Evolutionary conservation across 345 rosid genomes (phyloP), one percentile per base, ranked within the genome.

Genomic region (Durio zibethinus): DNA sequence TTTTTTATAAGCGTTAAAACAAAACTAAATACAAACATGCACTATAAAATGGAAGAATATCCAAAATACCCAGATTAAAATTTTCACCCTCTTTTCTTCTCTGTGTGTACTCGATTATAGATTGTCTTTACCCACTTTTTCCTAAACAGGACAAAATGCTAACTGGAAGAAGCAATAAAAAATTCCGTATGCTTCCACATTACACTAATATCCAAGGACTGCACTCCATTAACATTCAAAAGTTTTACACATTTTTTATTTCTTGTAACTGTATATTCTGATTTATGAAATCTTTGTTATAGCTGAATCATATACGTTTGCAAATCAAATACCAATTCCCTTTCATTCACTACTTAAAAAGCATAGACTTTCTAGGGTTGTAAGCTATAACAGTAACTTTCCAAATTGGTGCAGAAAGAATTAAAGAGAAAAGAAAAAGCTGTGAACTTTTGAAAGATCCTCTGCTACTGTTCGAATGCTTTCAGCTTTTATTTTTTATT

Each of bases 221-320:
- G 72, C 23, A n/a, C 62, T 81, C 79, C 83, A 76, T 31, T 35
- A 79, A 65, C 78, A n/a, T 81, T 83, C 79, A 82, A 71, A 67
- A 67, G 4, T 2, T 21, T 62, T 59, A 42, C 21, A 2, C 9
- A 1, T 40, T 27, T 25, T 45, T 10, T 12, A 38, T 45, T 21
- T 18, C n/a, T n/a, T n/a, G n/a, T 53, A 64, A 52, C 48, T 70
- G 2, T 25, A 36, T n/a, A n/a, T 47, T 31, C 48, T 48, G 25
- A 76, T 67, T 83, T 10, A 43, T 63, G 56, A 62, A 73, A 63
- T 79, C 61, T 57, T 14, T 36, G 63, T 61, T n/a, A 4, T 50
- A 5, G 40, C 5, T 38, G 40, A 38, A 3, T 14, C 36, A 14
- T 29, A 5, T 61, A 31, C 66, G 66, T 62, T 62, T 31, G 66